Conservation (phyloP, 83 land plant species). For the Diphasiastrum complanatum region DNA sequence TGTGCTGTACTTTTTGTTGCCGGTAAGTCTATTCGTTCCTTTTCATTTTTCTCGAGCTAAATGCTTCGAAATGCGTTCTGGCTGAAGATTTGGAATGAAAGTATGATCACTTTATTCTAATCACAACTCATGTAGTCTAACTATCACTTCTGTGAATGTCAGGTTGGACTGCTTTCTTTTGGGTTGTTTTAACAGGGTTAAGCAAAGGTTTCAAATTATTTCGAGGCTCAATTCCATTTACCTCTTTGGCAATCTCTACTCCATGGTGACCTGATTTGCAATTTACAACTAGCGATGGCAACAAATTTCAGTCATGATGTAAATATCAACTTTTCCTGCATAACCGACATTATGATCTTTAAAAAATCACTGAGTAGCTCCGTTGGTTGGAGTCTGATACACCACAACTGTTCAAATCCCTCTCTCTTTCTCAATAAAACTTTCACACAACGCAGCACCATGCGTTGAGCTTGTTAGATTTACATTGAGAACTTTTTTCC, state of each 20-base stretch:
- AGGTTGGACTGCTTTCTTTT: conserved; percentile 82
- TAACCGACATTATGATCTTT: too few relatives aligned
- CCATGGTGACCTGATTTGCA: too few relatives aligned
- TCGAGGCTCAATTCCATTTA: conserved; percentile 38
- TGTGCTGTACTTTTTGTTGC: conserved; percentile 2
- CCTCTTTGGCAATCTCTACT: conserved; percentile 46
- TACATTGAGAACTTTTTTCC: too few relatives aligned
- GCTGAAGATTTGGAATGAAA: neutral
- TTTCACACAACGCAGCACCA: too few relatives aligned
- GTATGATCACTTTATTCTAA: neutral
- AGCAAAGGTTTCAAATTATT: conserved; percentile 39
- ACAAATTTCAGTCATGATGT: too few relatives aligned
- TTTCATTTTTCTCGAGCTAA: neutral
- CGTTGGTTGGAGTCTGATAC: too few relatives aligned
- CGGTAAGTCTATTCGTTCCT: conserved; percentile 2
- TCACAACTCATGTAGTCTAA: neutral
- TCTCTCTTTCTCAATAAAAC: too few relatives aligned
- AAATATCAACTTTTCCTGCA: too few relatives aligned
- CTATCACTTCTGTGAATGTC: conserved; percentile 2
- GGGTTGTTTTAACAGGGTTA: conserved; percentile 47
- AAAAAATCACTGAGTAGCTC: too few relatives aligned
- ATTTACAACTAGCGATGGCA: too few relatives aligned
- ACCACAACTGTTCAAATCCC: too few relatives aligned
- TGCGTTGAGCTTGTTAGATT: too few relatives aligned
- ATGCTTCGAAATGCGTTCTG: neutral